Base-by-base conservation (phyloP, 1,284 basidiomycete species). In the Apiotrichum domesticum region DNA sequence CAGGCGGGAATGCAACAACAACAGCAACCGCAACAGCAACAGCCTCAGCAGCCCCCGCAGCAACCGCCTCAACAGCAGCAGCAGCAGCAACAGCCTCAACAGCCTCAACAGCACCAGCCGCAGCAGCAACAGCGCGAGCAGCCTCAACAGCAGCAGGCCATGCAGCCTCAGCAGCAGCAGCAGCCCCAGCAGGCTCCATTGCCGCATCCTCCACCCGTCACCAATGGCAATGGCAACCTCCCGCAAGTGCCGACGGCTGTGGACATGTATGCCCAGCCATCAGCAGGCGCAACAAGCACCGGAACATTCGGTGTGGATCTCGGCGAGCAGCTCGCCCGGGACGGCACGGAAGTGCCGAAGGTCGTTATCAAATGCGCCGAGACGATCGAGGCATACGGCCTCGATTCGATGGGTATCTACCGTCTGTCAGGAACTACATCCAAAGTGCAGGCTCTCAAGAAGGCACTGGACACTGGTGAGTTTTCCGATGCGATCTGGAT, bases 221-320 rank as follows among this genome's bases (percentile, higher is more conserved):
- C 50, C 34, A 58, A 59, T 55, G 59, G 52, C 55, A 53, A 55
- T 52, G 52, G 51, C 42, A 52, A 50, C 47, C 46, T 53, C 1
- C 39, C 53, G 11, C 43, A 46, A 4, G 40, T 51, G 11, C 41
- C 41, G 9, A 6, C 35, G 52, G 46, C 45, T 50, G 57, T 42
- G 42, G 46, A 10, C 51, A 39, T n/a, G 47, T 47, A 10, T 71
- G 66, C 52, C 55, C 58, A 11, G 46, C 55, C 3, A 63, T 68
- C 66, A 6, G 64, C 73, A 8, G 66, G 70, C 0, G 65, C 68
- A 2, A 46, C 64, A 1, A 58, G 63, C 1, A 72, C 72, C 7
- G 67, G 87, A 35, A 94, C 90, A 3, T 97, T 95, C 70, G 95
- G 94, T 41, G 82, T 98, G 29, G 89, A 92, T 67, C 82, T 99